Evolutionary conservation across 345 rosid species (phyloP).

Genomic region (Salix exigua): DNA sequence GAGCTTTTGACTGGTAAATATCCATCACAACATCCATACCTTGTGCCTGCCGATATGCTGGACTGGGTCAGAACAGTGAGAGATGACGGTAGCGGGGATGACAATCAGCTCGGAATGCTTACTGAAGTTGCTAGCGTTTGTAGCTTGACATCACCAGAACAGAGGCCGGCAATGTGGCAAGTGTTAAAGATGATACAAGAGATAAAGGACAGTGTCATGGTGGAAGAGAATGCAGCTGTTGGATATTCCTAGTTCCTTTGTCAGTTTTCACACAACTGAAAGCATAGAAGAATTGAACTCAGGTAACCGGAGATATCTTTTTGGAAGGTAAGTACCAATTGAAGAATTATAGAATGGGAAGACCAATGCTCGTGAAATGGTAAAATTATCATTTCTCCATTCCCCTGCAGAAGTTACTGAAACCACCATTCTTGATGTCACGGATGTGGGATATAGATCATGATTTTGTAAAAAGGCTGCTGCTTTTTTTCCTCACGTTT

Average conservation of each 20-base stretch:
- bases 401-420: no score
- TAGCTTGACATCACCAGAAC: slow-evolving; percentile 80
- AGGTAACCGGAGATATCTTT: not conserved
- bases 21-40: slow-evolving; percentile 75
- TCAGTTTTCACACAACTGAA: not conserved
- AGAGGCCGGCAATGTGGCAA: slow-evolving; percentile 86
- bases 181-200: slow-evolving; percentile 79
- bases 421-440: no score
- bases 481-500: no score
- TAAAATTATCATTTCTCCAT: no score
- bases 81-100: slow-evolving; percentile 50
- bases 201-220: slow-evolving; percentile 60
- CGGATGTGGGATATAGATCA: no score
- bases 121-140: slow-evolving; percentile 83
- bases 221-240: slow-evolving; percentile 34
- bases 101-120: slow-evolving; percentile 65
- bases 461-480: no score
- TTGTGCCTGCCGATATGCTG: slow-evolving; percentile 68
- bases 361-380: not conserved
- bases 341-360: not conserved
- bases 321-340: not conserved
- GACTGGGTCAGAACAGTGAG: slow-evolving; percentile 81
- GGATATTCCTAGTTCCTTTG: slow-evolving; percentile 16
- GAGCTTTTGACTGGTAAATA: slow-evolving; percentile 85
- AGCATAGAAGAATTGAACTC: not conserved